Evolutionary conservation across 2,329 filamentous ascomycete species (phyloP), one percentile per base, ranked within the genome.

Genomic region (Fusarium udum): DNA sequence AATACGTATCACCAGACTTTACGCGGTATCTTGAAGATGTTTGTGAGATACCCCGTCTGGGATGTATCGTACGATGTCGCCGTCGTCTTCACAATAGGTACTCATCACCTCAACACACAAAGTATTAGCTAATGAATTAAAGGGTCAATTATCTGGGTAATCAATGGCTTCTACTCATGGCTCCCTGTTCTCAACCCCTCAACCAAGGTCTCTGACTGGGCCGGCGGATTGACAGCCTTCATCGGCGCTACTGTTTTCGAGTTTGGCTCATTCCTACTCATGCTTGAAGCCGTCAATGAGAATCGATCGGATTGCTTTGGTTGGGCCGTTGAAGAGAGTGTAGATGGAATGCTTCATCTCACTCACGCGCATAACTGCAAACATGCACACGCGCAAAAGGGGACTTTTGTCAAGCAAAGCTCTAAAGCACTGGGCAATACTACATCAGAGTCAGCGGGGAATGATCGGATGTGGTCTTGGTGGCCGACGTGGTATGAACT

Each of bases 161-260:
- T 89, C 67, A 92, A 92, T 76, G 86, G 87, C 3, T 91, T 91
- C 78, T 92, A 92, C 77, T 67, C 65, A 9, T 68, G 49, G 48
- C 26, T 69, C 4, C 92, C 92, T 0, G 80, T 90, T 4, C 83
- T 83, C 31, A 79, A 81, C 12, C 90, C 90, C 0, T 82, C 77
- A 0, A 85, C 85, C 0, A 85, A 86, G 63, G 92, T 92, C 74
- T 49, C 80, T 1, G 84, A 83, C 13, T 82, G 83, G 71, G 91
- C 84, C 2, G 90, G 89, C 7, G 92, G 91, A 3, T 84, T 92
- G 28, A 89, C 88, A 0, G 90, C 89, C 0, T 89, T 92, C 74
- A 85, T 93, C n/a, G 91, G 91, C 8, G 90, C 90, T 0, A 91
- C 89, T 1, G 82, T 93, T 12, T 93, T 93, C 78, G 90, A 91